Evolutionary conservation across 2,329 filamentous ascomycete genomes (phyloP).

Genomic region (Trichocomaceae sp.): DNA sequence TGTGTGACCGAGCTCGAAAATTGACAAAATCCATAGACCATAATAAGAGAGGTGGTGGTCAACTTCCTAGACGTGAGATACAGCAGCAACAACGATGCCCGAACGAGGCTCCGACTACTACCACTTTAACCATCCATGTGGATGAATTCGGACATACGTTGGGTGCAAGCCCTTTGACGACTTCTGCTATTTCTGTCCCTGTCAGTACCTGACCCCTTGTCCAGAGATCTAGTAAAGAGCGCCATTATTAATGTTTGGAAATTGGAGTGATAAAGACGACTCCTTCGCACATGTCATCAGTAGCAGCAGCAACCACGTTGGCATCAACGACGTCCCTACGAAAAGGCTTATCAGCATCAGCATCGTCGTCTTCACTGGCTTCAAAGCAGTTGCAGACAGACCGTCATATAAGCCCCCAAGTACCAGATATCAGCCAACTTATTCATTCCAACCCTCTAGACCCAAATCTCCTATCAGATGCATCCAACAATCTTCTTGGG

Average conservation of each 20-base stretch:
- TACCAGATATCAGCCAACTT: background rate
- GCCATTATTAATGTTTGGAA: background rate
- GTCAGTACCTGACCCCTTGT: background rate
- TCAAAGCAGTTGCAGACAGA: background rate
- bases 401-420: background rate
- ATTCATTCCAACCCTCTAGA: background rate
- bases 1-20: background rate
- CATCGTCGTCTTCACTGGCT: background rate
- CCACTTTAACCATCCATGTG: conserved; percentile 11
- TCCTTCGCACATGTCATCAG: background rate
- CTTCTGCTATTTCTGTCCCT: background rate
- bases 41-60: background rate
- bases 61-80: conserved; percentile 2
- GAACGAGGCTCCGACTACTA: conserved; percentile 8
- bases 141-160: conserved; percentile 11
- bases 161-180: background rate
- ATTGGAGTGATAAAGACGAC: background rate
- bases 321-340: background rate
- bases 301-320: background rate
- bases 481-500: background rate
- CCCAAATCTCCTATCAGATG: background rate
- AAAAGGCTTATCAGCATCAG: background rate
- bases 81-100: background rate
- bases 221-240: background rate
- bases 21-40: background rate